phyloP scores from a whole-genome alignment of 1,139 yeast species.

The Yamadazyma sp. region DNA sequence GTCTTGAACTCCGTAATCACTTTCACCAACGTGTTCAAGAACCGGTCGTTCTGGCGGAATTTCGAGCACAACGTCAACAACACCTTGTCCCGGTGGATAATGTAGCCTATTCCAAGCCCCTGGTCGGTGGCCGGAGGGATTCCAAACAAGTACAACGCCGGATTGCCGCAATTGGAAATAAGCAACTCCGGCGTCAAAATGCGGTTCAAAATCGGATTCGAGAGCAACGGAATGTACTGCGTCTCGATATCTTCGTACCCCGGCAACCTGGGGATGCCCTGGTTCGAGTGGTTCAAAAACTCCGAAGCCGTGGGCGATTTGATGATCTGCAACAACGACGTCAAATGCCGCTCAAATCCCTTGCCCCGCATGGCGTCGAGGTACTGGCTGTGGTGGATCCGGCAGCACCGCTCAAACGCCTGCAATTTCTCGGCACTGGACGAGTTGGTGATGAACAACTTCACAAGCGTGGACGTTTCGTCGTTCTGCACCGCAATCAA shows the following conservation, averaged over 20 bases:
- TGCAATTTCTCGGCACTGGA: slow-evolving; percentile 50
- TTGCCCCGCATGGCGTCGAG: slow-evolving; percentile 56
- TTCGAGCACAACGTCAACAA: slow-evolving; percentile 69
- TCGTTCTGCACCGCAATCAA: slow-evolving; percentile 64
- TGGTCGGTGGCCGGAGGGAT: slow-evolving; percentile 73
- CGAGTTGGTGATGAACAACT: slow-evolving; percentile 56
- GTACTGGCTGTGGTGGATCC: slow-evolving; percentile 49
- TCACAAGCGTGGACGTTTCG: slow-evolving; percentile 52
- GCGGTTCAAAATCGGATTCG: slow-evolving; percentile 51
- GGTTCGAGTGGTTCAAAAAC: slow-evolving; percentile 43
- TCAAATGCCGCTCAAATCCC: slow-evolving; percentile 72
- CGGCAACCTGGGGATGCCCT: slow-evolving; percentile 31
- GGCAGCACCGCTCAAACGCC: slow-evolving; percentile 51
- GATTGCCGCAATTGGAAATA: slow-evolving; percentile 70
- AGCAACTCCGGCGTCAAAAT: slow-evolving; percentile 44
- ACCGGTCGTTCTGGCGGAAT: slow-evolving; percentile 70
- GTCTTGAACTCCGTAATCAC: slow-evolving; percentile 55
- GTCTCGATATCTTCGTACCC: slow-evolving; percentile 16
- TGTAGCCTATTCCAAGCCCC: slow-evolving; percentile 78
- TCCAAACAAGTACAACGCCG: slow-evolving; percentile 71
- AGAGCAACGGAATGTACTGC: slow-evolving; percentile 52
- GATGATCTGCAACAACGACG: slow-evolving; percentile 54
- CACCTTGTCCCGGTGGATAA: slow-evolving; percentile 60
- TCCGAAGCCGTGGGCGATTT: slow-evolving; percentile 31
- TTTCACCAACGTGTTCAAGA: slow-evolving; percentile 61